Conservation (phyloP, 2,329 filamentous ascomycete genomes). For the Aureobasidium uvarum region DNA sequence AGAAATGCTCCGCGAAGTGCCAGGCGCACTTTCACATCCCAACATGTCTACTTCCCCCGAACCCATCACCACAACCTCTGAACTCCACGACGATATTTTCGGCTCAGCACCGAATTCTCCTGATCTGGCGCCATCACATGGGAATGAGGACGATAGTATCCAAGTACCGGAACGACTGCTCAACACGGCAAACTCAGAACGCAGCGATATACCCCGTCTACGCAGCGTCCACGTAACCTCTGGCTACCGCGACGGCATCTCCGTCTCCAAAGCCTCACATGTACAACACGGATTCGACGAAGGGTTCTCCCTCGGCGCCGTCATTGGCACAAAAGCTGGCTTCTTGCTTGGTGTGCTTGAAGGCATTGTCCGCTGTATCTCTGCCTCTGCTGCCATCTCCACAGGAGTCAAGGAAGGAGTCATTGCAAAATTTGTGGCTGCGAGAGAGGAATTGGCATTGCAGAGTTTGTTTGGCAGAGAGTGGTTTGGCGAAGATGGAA, state of each 20-base stretch:
- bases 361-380: constrained; percentile 55
- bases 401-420: constrained; percentile 32
- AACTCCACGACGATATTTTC: constrained; percentile 49
- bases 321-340: constrained; percentile 71
- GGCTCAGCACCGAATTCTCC: constrained; percentile 47
- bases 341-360: constrained; percentile 75
- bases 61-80: constrained; percentile 23
- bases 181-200: constrained; percentile 44
- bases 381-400: constrained; percentile 38
- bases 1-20: constrained; percentile 36
- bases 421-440: constrained; percentile 32
- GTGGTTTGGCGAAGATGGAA: constrained; percentile 69
- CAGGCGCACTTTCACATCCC: constrained; percentile 24
- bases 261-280: constrained; percentile 68
- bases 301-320: constrained; percentile 80
- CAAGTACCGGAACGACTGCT: background rate
- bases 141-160: constrained; percentile 14
- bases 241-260: constrained; percentile 87
- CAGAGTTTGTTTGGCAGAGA: constrained; percentile 61
- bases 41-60: background rate
- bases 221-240: constrained; percentile 75
- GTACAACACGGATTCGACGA: constrained; percentile 91
- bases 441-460: constrained; percentile 48
- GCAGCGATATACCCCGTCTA: constrained; percentile 71
- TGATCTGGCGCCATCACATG: background rate